These are phyloP conservation scores for Actinidia chinensis DNA, from an alignment of 179 eudicot species.

Conservation along the genomic window DNA sequence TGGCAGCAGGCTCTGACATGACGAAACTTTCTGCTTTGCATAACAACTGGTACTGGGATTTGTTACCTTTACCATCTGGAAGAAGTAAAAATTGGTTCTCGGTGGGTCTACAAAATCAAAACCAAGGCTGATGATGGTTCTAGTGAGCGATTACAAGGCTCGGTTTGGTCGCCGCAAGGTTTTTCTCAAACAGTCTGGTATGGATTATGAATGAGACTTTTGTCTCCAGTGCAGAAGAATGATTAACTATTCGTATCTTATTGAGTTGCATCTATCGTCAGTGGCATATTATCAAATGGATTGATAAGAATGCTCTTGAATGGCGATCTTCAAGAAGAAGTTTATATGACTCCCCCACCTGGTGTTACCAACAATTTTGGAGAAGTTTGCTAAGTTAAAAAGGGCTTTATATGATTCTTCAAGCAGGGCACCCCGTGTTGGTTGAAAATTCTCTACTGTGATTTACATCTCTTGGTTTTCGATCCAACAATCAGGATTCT, in stretches of 20 bases:
- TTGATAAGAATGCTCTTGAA: no score
- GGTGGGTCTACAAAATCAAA: neutral
- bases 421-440: neutral
- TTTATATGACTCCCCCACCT: no score
- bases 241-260: neutral
- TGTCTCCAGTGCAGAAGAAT: neutral
- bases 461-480: neutral
- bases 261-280: no score
- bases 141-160: neutral
- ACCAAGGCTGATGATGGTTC: neutral
- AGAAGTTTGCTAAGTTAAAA: neutral
- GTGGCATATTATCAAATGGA: no score
- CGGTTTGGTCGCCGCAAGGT: neutral
- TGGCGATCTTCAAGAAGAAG: no score
- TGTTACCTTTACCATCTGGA: neutral
- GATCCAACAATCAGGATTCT: no score
- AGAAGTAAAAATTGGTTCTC: neutral
- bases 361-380: no score
- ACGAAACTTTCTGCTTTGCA: conserved; percentile 2
- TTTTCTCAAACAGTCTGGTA: neutral
- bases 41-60: neutral
- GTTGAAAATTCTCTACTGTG: neutral
- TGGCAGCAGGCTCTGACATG: no score
- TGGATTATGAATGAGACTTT: neutral
- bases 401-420: neutral